Conservation (phyloP, 2,329 filamentous ascomycete species). For the Paraphoma chrysanthemicola region DNA sequence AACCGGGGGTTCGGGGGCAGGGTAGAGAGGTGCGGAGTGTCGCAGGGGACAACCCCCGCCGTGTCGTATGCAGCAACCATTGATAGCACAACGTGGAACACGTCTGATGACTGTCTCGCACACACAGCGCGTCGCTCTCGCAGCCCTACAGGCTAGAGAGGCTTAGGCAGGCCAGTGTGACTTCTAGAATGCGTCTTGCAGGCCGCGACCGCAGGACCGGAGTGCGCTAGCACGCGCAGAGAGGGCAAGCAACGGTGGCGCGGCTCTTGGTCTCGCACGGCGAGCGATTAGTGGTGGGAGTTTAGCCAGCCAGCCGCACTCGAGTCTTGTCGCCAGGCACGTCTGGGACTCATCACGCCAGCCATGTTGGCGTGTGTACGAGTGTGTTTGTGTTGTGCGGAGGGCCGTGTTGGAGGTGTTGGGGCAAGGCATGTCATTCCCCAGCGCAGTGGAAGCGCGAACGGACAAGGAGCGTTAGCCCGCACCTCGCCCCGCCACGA, state of each 20-base stretch:
- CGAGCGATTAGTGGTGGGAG: slow-evolving; percentile 16
- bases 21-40: neutral
- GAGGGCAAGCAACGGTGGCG: slow-evolving; percentile 2
- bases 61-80: neutral
- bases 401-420: neutral
- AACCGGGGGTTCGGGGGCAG: slow-evolving; percentile 1
- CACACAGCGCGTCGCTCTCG: neutral
- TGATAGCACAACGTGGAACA: neutral
- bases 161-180: neutral
- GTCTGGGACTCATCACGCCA: neutral
- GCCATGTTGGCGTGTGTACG: no score
- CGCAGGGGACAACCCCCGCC: no score
- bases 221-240: neutral
- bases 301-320: slow-evolving; percentile 8
- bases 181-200: neutral
- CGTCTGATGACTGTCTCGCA: no score
- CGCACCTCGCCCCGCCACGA: no score
- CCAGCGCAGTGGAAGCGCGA: no score
- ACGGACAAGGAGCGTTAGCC: no score
- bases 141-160: slow-evolving; percentile 6
- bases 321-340: neutral
- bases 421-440: no score
- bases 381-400: neutral
- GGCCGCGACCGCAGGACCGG: neutral
- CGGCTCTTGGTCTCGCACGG: slow-evolving; percentile 10